Base-by-base conservation (phyloP, 2,329 filamentous ascomycete species). In the Fusarium torulosum region DNA sequence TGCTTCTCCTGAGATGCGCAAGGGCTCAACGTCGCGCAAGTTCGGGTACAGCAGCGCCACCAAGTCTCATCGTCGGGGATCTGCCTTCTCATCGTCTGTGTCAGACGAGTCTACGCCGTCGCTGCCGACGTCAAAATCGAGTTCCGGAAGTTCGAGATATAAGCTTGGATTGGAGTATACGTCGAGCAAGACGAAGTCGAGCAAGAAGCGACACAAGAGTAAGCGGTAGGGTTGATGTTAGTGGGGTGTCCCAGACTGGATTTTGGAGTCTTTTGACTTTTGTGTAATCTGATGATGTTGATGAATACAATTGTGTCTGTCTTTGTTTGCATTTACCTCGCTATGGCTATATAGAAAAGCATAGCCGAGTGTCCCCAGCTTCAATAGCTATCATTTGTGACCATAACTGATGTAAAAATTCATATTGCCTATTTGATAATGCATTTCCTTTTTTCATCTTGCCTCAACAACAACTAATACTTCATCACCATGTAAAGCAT, bases 1-100 rank as follows among this genome's bases (percentile, higher is more conserved):
- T 33, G 63, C 74, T n/a, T 76, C 74, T 31, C 77, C 80, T 27
- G 78, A 79, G 33, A 75, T 78, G 23, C 76, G 77, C 60, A 81
- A 79, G 60, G 75, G 76, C 25, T 80, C 76, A 37, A 65, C 72
- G 21, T 72, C 76, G 38, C 77, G 78, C 62, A 82, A 79, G 66
- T 75, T 75, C 42, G 77, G 79, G 33, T 74, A 75, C 57, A 71
- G 69, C 29, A 66, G 67, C n/a, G 71, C 74, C 37, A 63, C 66
- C 41, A 75, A 72, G 46, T 74, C 75, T 20, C 75, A 76, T 61
- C 71, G 75, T 29, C 75, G 76, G 47, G 72, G 71, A 14, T 72
- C 74, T 19, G 71, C 67, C 33, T 74, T 75, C 43, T 73, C 74
- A n/a, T 66, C 71, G 44, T 49, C 55, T 31, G 58, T 49, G 29